Base-by-base conservation (phyloP, 805 yeast genomes). In the Pichia kluyveri region DNA sequence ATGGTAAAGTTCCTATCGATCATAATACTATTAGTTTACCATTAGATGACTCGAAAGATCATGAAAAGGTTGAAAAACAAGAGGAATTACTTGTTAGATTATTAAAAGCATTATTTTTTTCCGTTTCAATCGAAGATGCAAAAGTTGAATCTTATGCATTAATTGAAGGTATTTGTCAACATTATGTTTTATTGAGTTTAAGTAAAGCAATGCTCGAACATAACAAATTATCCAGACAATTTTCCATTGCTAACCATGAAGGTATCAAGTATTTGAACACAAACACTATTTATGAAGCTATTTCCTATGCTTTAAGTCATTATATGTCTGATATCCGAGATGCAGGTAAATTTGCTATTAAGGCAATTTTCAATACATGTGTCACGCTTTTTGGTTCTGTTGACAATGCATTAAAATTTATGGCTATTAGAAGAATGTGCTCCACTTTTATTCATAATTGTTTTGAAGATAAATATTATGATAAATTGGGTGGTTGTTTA, bases 371-470 rank as follows among this genome's bases (percentile, higher is more conserved):
- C 61, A 66, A 74, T 5, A 73, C 86, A 0, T 80, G 95, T 14
- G 73, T 74, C 1, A 61, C 75, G 0, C 63, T 93, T 0, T 86
- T 88, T 65, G 95, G 91, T 0, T 67, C 74, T 0, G 71, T 72
- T 1, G 85, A 80, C 18, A 76, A 79, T 42, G 83, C 87, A 1
- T 71, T 83, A 50, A 75, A 79, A 46, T 84, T 86, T 47, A 87
- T 96, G 1, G 73, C 89, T 37, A 76, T 89, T 54, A 76, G 93
- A 50, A 74, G 83, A 8, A 70, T 91, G 70, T 81, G 86, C 55
- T 82, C 87, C 44, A 83, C 82, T 46, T 84, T 95, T 58, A 81
- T 93, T 41, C 99, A 95, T 60, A 77, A 87, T 41, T 90, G 98
- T 66, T 93, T 86, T 61, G 95, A 86, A 52, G 96, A 87, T 63